Base-by-base conservation (phyloP, 2,329 filamentous ascomycete genomes). In the Fusarium robinianum region DNA sequence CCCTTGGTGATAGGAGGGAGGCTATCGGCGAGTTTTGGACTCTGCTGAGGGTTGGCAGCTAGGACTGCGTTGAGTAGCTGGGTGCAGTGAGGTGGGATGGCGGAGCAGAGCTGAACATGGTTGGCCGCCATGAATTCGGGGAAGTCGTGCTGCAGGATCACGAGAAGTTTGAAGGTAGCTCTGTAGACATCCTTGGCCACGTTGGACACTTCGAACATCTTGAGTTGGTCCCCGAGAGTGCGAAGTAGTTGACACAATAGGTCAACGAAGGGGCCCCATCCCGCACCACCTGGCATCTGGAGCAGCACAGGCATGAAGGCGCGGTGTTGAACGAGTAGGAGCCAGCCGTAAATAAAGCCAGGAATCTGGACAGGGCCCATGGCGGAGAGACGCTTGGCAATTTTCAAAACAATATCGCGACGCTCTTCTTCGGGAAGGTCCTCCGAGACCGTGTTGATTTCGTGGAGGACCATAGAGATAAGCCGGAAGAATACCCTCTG, bases 61-160 rank as follows among this genome's bases (percentile, higher is more conserved):
- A 97, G 78, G 39, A 99, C 83, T 41, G 96, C 77, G 63, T 97
- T 96, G 55, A 91, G 83, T 38, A 96, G 76, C 67, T 97, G 94
- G 11, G 85, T 84, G 68, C 89, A 94, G 62, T 94, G 87, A 36
- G 84, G 81, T 2, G 91, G 88, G 45, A 97, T 86, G 61, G 82
- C 83, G 58, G 87, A 85, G 71, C 86, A 90, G 38, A 99, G 81
- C 56, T 83, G 81, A 56, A 88, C 83, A 63, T 95, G 88, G 66
- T 95, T 90, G 58, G 91, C 88, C 5, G 88, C 87, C 27, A 99
- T 72, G 67, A 96, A 99, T 43, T 96, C 90, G 0, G 92, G 88
- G 68, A 90, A 97, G 67, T 99, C 94, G 63, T 97, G 94, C 57
- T 96, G 88, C 39, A 99, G 74, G 38, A 95, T 80, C 22, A 95